A percentile compares a stretch with the other conserved stretches of the same genome.
phyloP scores from a whole-genome alignment of 1,284 basidiomycete species.

The Omphalotus olearius region DNA sequence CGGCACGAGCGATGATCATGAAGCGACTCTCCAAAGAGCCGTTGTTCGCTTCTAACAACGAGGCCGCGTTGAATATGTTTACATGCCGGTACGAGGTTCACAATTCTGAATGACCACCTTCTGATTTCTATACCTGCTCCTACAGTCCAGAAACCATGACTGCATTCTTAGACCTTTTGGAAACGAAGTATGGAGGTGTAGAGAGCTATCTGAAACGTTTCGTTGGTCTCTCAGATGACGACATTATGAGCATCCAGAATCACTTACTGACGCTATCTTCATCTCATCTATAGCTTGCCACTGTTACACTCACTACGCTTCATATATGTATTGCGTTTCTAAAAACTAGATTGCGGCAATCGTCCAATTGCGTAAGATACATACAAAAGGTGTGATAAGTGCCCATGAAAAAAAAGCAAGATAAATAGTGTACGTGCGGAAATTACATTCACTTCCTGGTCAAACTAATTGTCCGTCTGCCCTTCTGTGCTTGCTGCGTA shows the following conservation, averaged over 20 bases:
- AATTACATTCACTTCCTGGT: constrained; percentile 32
- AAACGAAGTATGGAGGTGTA: constrained; percentile 62
- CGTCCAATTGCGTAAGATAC: too few relatives aligned
- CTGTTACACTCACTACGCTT: background rate
- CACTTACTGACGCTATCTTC: constrained; percentile 45
- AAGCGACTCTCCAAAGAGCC: constrained; percentile 62
- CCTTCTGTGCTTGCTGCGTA: constrained; percentile 41
- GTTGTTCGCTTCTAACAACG: constrained; percentile 62
- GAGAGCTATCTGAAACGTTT: constrained; percentile 56
- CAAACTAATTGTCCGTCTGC: constrained; percentile 44
- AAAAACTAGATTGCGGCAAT: background rate
- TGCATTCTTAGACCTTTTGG: constrained; percentile 56
- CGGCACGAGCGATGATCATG: constrained; percentile 65
- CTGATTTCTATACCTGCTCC: background rate
- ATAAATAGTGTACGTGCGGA: background rate
- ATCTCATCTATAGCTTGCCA: constrained; percentile 15
- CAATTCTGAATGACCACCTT: too few relatives aligned
- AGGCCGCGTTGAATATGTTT: constrained; percentile 75
- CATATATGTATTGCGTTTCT: background rate
- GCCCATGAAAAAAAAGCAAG: background rate
- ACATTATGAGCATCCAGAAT: constrained; percentile 54
- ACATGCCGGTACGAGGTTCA: constrained; percentile 53
- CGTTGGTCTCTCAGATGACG: constrained; percentile 51
- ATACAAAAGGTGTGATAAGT: background rate
- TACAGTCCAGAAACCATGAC: constrained; percentile 66